Conservation (phyloP, 2,329 filamentous ascomycete species). For the Diaporthe citriasiana region DNA sequence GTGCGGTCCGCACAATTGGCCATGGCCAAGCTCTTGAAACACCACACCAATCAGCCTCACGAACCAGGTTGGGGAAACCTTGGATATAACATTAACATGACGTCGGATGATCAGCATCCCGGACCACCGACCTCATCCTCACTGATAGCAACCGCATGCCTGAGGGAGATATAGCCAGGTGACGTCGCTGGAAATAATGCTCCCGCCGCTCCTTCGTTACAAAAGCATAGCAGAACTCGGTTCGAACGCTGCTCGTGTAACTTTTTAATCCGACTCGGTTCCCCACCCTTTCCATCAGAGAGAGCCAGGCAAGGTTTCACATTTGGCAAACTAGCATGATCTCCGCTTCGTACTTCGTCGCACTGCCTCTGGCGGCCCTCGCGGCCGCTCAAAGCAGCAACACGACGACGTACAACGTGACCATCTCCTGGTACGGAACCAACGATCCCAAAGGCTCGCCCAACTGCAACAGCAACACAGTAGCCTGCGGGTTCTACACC, state of each 20-base stretch:
- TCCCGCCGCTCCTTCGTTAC: neutral
- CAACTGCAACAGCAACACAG: slow-evolving; percentile 36
- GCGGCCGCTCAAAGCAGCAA: neutral
- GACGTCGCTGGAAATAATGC: slow-evolving; percentile 1
- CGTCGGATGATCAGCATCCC: slow-evolving; percentile 23
- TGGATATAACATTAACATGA: slow-evolving; percentile 22
- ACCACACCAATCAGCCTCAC: slow-evolving; percentile 9
- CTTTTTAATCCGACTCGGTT: neutral
- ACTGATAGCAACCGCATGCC: neutral
- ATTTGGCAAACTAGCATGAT: neutral
- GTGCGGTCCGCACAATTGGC: too few relatives aligned
- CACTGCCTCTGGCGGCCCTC: neutral
- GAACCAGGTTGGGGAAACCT: slow-evolving; percentile 14
- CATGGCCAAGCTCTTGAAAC: slow-evolving; percentile 8
- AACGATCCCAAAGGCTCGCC: slow-evolving; percentile 32
- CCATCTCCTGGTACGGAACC: slow-evolving; percentile 37
- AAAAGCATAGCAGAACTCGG: slow-evolving; percentile 2
- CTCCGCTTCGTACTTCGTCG: neutral
- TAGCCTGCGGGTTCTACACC: slow-evolving; percentile 37
- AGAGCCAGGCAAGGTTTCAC: neutral
- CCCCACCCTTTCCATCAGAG: neutral
- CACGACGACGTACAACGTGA: slow-evolving; percentile 27
- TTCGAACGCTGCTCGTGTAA: neutral
- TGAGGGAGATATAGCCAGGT: neutral
- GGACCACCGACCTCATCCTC: neutral